Conservation (phyloP, 768 basidiomycete genomes). For the Hypsizygus marmoreus region DNA sequence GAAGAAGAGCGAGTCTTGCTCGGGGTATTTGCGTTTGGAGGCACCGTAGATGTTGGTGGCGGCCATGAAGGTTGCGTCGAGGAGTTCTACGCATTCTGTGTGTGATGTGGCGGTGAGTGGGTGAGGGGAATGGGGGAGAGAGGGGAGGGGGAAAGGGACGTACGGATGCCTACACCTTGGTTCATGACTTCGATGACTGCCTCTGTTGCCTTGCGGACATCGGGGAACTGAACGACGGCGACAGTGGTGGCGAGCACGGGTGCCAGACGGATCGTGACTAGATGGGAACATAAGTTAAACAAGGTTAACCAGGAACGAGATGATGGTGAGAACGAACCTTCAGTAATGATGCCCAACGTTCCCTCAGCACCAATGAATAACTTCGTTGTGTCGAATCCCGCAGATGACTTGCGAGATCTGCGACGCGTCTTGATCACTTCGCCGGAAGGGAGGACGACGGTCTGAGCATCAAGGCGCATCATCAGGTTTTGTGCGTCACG, state of each 20-base stretch:
- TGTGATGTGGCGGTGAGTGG: background rate
- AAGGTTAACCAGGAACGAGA: background rate
- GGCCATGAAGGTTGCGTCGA: conserved; percentile 71
- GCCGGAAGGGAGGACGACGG: conserved; percentile 86
- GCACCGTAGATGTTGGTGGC: conserved; percentile 59
- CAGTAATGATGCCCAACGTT: conserved; percentile 87
- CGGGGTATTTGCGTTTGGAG: conserved; percentile 58
- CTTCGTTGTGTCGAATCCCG: conserved; percentile 85
- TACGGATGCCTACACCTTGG: conserved; percentile 76
- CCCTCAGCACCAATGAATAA: conserved; percentile 82
- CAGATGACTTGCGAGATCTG: conserved; percentile 79
- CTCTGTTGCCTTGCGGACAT: conserved; percentile 71
- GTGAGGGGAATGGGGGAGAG: background rate
- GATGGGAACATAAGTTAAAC: background rate
- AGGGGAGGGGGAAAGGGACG: conserved; percentile 29
- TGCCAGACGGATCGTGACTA: conserved; percentile 80
- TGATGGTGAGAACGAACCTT: conserved; percentile 59
- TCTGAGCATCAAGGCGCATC: too few species aligned
- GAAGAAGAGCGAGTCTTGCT: conserved; percentile 77
- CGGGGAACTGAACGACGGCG: conserved; percentile 79
- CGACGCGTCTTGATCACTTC: conserved; percentile 88
- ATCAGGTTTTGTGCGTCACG: too few species aligned
- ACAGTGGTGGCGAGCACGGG: conserved; percentile 83
- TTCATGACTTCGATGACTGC: conserved; percentile 76
- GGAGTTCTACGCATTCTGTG: conserved; percentile 81